Conservation (phyloP, 2,329 filamentous ascomycete genomes). For the Scortechinia acanthostroma region DNA sequence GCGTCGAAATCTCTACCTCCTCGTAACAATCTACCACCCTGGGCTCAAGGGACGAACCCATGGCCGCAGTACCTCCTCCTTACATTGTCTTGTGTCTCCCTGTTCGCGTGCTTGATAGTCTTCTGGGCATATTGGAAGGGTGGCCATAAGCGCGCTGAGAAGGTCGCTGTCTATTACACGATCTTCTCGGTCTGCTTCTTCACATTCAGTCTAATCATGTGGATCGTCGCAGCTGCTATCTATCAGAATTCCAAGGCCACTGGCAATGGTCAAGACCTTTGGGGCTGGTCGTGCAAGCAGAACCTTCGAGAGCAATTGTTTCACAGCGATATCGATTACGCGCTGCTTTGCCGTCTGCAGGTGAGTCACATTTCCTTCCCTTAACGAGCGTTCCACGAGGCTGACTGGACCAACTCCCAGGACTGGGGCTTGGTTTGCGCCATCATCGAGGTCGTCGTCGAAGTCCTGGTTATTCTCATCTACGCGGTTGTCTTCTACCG, state of each 20-base stretch:
- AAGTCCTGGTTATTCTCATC: slow-evolving; percentile 82
- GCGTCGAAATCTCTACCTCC: slow-evolving; percentile 69
- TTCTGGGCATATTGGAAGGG: slow-evolving; percentile 82
- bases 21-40: slow-evolving; percentile 76
- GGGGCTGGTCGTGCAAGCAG: slow-evolving; percentile 95
- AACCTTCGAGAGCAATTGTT: slow-evolving; percentile 77
- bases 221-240: slow-evolving; percentile 77
- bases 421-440: slow-evolving; percentile 95
- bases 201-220: slow-evolving; percentile 85
- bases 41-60: slow-evolving; percentile 70
- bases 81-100: slow-evolving; percentile 70
- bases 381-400: neutral
- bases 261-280: slow-evolving; percentile 78
- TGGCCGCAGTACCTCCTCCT: slow-evolving; percentile 90
- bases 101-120: slow-evolving; percentile 71
- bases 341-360: slow-evolving; percentile 79
- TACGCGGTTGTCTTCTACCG: slow-evolving; percentile 96
- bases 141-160: slow-evolving; percentile 82
- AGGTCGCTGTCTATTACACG: slow-evolving; percentile 90
- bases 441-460: slow-evolving; percentile 91
- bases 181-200: slow-evolving; percentile 91
- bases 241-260: slow-evolving; percentile 73
- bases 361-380: slow-evolving; percentile 38
- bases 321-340: slow-evolving; percentile 75
- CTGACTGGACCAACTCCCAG: too few relatives aligned